Evolutionary conservation across 2,329 filamentous ascomycete genomes (phyloP), one percentile per base, ranked within the genome.

Genomic region (Pseudogymnoascus sp.): DNA sequence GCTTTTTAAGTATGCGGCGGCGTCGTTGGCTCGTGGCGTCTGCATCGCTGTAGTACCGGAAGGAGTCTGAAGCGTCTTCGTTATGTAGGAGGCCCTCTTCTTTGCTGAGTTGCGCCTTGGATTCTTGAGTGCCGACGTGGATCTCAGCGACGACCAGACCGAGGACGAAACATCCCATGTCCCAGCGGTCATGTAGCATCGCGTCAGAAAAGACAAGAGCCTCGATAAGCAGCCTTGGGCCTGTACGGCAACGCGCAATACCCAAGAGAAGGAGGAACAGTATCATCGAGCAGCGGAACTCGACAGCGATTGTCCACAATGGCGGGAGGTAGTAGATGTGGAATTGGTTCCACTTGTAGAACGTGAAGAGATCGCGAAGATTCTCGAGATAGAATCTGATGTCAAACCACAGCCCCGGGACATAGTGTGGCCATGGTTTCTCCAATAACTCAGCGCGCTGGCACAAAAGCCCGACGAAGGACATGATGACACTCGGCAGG

Each of bases 401-500:
- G 16, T 54, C 47, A 54, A 9, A 9, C 47, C 47, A 8, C 47
- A 54, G 47, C 6, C 47, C n/a, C 9, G 47, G 47, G 11, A 54
- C 47, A 16, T 54, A 54, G 16, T 54, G 47, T 54, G 47, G 28
- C 47, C 47, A 54, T 11, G 47, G 47, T 20, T 54, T 54, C 3
- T 54, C 47, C 2, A 54, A 28, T 54, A 54, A 34, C 47, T 54
- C 9, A 11, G 47, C 47, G n/a, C 57, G 59, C 5, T 60, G 58
- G 16, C 38, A 50, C 12, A 65, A 25, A 61, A 64, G 62, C 20
- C 30, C 54, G 18, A 75, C 66, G 32, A 78, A 74, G 0, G 77
- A 75, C 30, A 75, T 76, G 7, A 74, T 72, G 16, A 77, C 64
- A 8, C 76, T 76, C 0, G 79, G 78, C 6, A 77, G 70, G 64